Evolutionary conservation across 2,329 filamentous ascomycete species (phyloP).

Genomic region (Epichloe festucae): DNA sequence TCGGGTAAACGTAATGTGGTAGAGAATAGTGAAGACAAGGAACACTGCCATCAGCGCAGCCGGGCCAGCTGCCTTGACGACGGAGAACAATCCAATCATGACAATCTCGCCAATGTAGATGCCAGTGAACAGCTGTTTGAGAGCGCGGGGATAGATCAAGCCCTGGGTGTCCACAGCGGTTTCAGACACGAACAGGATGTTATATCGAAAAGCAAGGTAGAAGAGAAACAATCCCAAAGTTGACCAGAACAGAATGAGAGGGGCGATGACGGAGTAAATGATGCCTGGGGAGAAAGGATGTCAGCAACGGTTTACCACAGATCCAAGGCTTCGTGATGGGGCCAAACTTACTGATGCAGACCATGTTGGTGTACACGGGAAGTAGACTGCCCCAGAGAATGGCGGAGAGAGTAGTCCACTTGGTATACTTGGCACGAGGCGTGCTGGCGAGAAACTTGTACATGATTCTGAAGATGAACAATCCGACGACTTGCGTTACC

Average conservation of each 20-base stretch:
- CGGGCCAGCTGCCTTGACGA: constrained; percentile 54
- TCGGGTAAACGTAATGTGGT: constrained; percentile 58
- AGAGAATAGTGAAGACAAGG: constrained; percentile 62
- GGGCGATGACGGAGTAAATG: constrained; percentile 73
- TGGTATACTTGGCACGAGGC: constrained; percentile 63
- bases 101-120: constrained; percentile 71
- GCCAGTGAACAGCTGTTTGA: constrained; percentile 75
- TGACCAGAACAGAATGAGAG: constrained; percentile 69
- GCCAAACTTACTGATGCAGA: constrained; percentile 46
- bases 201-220: constrained; percentile 79
- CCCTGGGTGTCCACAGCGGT: constrained; percentile 77
- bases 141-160: constrained; percentile 71
- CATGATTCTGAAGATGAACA: constrained; percentile 54
- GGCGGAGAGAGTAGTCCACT: constrained; percentile 55
- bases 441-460: constrained; percentile 63
- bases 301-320: constrained; percentile 10
- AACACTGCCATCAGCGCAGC: constrained; percentile 64
- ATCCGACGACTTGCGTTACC: constrained; percentile 52
- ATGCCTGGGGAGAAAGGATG: constrained; percentile 31
- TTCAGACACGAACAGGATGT: constrained; percentile 70
- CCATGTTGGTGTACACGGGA: constrained; percentile 62
- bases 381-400: constrained; percentile 68
- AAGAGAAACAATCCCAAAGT: constrained; percentile 64
- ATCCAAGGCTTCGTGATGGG: too few relatives aligned
- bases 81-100: constrained; percentile 68